These are phyloP conservation scores for Phaffia rhodozyma DNA, from an alignment of 1,284 basidiomycete species.

Conservation along the genomic window DNA sequence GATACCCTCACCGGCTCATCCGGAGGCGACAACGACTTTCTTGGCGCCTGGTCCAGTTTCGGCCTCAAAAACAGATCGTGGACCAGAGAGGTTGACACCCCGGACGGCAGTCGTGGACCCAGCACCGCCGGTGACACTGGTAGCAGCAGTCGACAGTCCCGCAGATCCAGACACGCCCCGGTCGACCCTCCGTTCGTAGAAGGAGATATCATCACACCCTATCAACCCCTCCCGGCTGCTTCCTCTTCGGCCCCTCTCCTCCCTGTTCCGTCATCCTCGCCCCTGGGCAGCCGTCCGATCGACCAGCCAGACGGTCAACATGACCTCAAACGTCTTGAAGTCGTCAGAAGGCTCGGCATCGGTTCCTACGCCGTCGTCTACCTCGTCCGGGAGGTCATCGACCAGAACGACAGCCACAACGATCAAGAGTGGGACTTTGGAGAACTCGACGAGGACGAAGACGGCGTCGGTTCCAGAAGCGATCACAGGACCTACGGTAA, in stretches of 20 bases:
- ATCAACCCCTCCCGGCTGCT: neutral
- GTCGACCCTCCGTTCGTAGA: slow-evolving; percentile 8
- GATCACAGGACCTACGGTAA: slow-evolving; percentile 47
- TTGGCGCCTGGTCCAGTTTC: neutral
- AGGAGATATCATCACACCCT: slow-evolving; percentile 5
- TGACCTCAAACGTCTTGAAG: slow-evolving; percentile 53
- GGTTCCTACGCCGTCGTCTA: slow-evolving; percentile 91
- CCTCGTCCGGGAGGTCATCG: slow-evolving; percentile 71
- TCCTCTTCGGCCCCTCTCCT: neutral
- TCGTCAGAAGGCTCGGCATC: slow-evolving; percentile 68
- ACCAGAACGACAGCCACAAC: slow-evolving; percentile 43
- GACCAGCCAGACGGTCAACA: no score
- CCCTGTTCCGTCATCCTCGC: neutral
- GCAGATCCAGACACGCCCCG: neutral
- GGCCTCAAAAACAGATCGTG: neutral
- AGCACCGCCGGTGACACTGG: neutral
- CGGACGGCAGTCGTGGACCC: neutral
- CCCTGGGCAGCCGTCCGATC: neutral
- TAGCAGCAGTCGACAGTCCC: neutral
- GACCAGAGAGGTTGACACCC: neutral
- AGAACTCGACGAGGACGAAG: no score
- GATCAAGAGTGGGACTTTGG: slow-evolving; percentile 50
- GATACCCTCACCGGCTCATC: neutral
- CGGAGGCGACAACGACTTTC: neutral
- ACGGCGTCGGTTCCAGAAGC: slow-evolving; percentile 21